Evolutionary conservation across 108 stramenopile genomes (phyloP).

Genomic region (Tribonema minus): DNA sequence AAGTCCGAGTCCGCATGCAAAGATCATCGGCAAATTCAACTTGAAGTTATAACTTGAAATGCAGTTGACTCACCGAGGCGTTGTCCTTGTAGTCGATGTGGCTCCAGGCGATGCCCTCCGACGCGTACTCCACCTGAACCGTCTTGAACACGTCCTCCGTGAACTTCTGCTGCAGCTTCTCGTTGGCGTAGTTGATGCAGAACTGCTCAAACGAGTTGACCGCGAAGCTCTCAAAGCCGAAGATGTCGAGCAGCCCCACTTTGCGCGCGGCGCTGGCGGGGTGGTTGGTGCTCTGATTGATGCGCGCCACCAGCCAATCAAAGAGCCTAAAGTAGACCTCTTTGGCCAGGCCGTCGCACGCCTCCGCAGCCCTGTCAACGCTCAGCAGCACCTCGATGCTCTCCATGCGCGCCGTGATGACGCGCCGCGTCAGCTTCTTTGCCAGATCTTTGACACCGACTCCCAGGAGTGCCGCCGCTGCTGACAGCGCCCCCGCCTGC

Average conservation of each 20-base stretch:
- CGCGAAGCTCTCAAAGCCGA: conserved; percentile 63
- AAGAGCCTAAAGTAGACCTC: conserved; percentile 80
- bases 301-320: conserved; percentile 75
- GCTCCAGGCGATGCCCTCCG: conserved; percentile 77
- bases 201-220: conserved; percentile 66
- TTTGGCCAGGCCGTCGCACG: conserved; percentile 86
- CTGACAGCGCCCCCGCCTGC: too few species aligned
- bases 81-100: conserved; percentile 72
- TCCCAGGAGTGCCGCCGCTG: too few species aligned
- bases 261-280: conserved; percentile 8
- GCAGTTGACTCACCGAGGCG: conserved; percentile 60
- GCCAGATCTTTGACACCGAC: too few species aligned
- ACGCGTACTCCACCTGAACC: conserved; percentile 68
- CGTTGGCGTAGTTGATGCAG: conserved; percentile 61
- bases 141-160: conserved; percentile 52
- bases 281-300: conserved; percentile 69
- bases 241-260: conserved; percentile 62
- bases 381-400: conserved; percentile 66
- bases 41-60: too few species aligned
- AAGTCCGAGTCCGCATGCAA: too few species aligned
- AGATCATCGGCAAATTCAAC: too few species aligned
- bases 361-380: conserved; percentile 70
- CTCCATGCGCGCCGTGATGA: conserved; percentile 68
- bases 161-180: conserved; percentile 60
- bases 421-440: too few species aligned